Conservation (phyloP, 345 rosid species). For the Gossypium stocksii region DNA sequence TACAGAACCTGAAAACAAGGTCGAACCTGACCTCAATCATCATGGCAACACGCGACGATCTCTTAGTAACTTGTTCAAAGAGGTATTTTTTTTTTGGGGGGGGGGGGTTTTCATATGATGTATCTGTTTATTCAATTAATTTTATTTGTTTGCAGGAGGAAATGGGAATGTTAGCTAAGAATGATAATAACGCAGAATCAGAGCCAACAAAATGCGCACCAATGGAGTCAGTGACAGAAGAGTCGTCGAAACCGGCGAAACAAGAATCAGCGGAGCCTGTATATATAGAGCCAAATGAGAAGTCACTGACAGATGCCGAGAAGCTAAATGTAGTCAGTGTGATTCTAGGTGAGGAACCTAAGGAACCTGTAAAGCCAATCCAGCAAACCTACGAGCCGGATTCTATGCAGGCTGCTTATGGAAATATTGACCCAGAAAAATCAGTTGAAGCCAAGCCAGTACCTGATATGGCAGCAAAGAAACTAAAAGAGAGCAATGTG, state of each 20-base stretch:
- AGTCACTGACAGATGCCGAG: not conserved
- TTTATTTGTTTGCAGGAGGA: not conserved
- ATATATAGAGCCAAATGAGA: not conserved
- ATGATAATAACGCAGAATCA: not conserved
- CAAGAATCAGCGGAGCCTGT: not conserved
- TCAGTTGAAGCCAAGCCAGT: not conserved
- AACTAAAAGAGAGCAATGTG: not conserved
- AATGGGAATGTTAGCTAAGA: not conserved
- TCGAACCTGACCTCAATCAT: conserved; percentile 15
- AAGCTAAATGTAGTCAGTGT: not conserved
- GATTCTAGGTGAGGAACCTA: not conserved
- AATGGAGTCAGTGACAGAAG: not conserved
- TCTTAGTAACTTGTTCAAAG: conserved; percentile 39
- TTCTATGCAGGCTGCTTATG: too few relatives aligned
- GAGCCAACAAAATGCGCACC: not conserved
- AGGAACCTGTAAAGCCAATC: not conserved
- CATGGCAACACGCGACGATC: conserved; percentile 28
- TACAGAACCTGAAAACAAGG: conserved; percentile 23
- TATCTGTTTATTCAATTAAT: too few relatives aligned
- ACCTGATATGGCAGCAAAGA: not conserved
- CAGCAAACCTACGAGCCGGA: not conserved
- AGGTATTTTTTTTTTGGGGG: conserved; percentile 1
- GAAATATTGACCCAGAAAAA: not conserved
- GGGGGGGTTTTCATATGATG: not conserved
- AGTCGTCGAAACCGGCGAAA: not conserved